A percentile compares a stretch with the other conserved stretches of the same genome.
These are phyloP conservation scores for Metroxylon sagu DNA, from an alignment of 176 grass and related monocot species.

Conservation along the genomic window DNA sequence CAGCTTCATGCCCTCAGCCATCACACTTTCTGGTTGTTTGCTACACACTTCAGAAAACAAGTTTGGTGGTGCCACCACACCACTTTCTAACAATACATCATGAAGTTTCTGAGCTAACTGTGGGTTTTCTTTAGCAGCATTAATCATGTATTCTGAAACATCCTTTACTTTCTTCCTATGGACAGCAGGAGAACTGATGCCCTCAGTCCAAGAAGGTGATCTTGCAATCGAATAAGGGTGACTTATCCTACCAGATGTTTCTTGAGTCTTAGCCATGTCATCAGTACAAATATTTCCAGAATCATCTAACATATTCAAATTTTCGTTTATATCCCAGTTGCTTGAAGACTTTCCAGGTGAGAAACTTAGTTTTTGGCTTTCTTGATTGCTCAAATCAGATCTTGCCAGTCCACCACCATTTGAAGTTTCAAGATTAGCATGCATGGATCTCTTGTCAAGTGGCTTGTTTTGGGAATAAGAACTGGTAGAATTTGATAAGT, in stretches of 20 bases:
- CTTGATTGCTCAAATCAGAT: slow-evolving; percentile 37
- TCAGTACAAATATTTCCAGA: slow-evolving; percentile 4
- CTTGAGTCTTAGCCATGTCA: slow-evolving; percentile 2
- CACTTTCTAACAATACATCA: slow-evolving; percentile 91
- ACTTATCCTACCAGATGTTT: slow-evolving; percentile 10
- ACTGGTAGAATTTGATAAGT: slow-evolving; percentile 34
- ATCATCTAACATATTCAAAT: neutral
- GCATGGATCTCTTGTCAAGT: neutral
- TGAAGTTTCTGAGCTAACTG: slow-evolving; percentile 87
- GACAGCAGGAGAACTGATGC: slow-evolving; percentile 41
- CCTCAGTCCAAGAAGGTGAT: slow-evolving; percentile 21
- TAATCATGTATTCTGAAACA: slow-evolving; percentile 99
- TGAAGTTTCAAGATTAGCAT: slow-evolving; percentile 8
- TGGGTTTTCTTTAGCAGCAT: slow-evolving; percentile 97
- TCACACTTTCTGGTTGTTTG: slow-evolving; percentile 46
- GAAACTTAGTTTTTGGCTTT: slow-evolving; percentile 22
- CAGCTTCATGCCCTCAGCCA: slow-evolving; percentile 5
- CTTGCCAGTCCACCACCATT: slow-evolving; percentile 33
- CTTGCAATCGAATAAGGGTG: slow-evolving; percentile 9
- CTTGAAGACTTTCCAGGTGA: neutral
- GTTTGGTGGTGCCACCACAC: slow-evolving; percentile 80
- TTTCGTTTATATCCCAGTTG: neutral
- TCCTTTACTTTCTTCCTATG: slow-evolving; percentile 92
- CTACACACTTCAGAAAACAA: slow-evolving; percentile 83
- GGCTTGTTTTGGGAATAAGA: slow-evolving; percentile 22